Conservation (phyloP, 805 yeast species). For the Kodamaea restingae region DNA sequence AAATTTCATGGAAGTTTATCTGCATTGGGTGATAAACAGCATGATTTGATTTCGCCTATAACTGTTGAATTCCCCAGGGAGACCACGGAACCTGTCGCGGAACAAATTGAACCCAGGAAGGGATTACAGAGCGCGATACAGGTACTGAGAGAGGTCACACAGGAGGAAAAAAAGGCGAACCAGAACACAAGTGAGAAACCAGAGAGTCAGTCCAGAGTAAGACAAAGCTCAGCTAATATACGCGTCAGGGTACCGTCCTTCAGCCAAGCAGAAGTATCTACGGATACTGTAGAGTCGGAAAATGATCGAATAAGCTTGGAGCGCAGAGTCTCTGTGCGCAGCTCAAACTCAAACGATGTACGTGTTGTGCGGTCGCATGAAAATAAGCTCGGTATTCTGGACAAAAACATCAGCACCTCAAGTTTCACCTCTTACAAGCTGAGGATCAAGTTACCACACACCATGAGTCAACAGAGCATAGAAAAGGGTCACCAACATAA, state of each 20-base stretch:
- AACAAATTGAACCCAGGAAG: too few relatives aligned
- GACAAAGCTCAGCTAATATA: not conserved
- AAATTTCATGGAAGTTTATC: too few relatives aligned
- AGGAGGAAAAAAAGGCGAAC: too few relatives aligned
- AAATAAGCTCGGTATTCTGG: conserved; percentile 4
- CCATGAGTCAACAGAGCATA: conserved; percentile 18
- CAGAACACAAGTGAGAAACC: not conserved
- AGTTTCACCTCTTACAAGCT: conserved; percentile 29
- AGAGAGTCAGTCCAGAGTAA: not conserved
- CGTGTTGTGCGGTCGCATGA: conserved; percentile 6
- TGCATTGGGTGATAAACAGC: too few relatives aligned
- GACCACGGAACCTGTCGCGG: too few relatives aligned
- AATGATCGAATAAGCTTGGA: not conserved
- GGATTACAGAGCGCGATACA: not conserved
- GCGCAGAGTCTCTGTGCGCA: conserved; percentile 2
- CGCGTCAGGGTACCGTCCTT: conserved; percentile 2
- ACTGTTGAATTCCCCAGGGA: too few relatives aligned
- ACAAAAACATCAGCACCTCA: conserved; percentile 14
- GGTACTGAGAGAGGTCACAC: not conserved
- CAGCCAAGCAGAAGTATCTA: conserved; percentile 1
- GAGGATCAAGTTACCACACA: conserved; percentile 30
- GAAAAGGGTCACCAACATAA: not conserved
- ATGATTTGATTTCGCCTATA: too few relatives aligned
- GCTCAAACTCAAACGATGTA: conserved; percentile 4
- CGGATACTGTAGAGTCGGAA: conserved; percentile 2